A percentile compares a stretch with the other conserved stretches of the same genome.
These are phyloP conservation scores for Pseudopediastrum boryanum DNA, from an alignment of 139 green algal species.

Conservation along the genomic window DNA sequence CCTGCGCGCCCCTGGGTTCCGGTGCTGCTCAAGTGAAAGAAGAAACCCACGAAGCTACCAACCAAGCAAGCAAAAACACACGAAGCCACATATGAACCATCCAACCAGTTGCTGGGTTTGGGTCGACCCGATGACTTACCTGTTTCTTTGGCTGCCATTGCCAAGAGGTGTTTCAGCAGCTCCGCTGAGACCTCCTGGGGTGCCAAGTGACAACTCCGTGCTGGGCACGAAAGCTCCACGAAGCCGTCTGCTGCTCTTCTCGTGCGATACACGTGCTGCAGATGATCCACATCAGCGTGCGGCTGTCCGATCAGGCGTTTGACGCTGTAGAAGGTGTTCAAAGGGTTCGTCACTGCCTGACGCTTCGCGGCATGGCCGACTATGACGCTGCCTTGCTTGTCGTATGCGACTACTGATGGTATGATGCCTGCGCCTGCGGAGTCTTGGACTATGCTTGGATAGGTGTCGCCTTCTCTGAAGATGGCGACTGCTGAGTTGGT, in stretches of 20 bases:
- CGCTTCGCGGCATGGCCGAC: conserved; percentile 55
- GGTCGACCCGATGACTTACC: too few relatives aligned
- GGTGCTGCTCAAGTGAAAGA: too few relatives aligned
- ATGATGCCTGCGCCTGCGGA: conserved; percentile 25
- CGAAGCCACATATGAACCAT: too few relatives aligned
- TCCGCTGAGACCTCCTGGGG: conserved; percentile 76
- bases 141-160: conserved; percentile 39
- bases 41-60: too few relatives aligned
- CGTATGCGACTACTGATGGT: conserved; percentile 55
- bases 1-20: too few relatives aligned
- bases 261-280: conserved; percentile 42
- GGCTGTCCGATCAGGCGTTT: conserved; percentile 74
- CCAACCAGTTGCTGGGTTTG: too few relatives aligned
- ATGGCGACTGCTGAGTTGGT: conserved; percentile 66
- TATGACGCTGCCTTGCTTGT: conserved; percentile 42
- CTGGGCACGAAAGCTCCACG: conserved; percentile 80
- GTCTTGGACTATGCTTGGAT: not conserved
- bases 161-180: conserved; percentile 62
- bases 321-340: conserved; percentile 71
- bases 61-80: too few relatives aligned
- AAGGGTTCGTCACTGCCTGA: conserved; percentile 37
- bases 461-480: conserved; percentile 40
- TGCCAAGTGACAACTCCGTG: not conserved
- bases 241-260: conserved; percentile 68
- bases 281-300: not conserved